phyloP scores from a whole-genome alignment of 2,329 filamentous ascomycete genomes.

The Alternaria ethzedia region DNA sequence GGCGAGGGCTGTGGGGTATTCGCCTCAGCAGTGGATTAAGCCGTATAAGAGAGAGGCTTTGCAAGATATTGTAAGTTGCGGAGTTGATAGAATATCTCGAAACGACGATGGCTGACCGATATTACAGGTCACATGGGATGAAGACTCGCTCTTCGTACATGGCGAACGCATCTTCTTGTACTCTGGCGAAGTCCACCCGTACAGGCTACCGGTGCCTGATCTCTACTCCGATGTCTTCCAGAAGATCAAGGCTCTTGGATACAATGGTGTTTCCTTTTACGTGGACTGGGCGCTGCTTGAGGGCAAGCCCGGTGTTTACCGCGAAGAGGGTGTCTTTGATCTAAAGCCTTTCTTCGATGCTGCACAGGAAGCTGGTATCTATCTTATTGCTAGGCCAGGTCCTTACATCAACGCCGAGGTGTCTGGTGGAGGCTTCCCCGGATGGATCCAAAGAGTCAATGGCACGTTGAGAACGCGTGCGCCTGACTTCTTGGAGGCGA shows the following conservation, averaged over 20 bases:
- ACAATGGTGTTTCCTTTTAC: constrained; percentile 81
- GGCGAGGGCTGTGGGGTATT: constrained; percentile 58
- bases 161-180: constrained; percentile 75
- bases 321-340: constrained; percentile 73
- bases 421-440: constrained; percentile 78
- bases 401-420: constrained; percentile 82
- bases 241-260: constrained; percentile 81
- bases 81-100: neutral
- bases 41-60: constrained; percentile 58
- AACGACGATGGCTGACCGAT: neutral
- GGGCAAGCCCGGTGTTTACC: constrained; percentile 72
- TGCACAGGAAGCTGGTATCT: constrained; percentile 74
- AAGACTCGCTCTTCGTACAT: constrained; percentile 71
- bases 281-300: constrained; percentile 80
- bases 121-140: constrained; percentile 70
- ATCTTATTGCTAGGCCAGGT: constrained; percentile 72
- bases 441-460: constrained; percentile 75
- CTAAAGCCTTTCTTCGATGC: constrained; percentile 79
- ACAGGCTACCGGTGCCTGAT: constrained; percentile 65
- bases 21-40: constrained; percentile 57
- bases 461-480: constrained; percentile 69
- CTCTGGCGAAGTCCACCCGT: constrained; percentile 77
- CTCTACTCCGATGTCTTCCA: constrained; percentile 78
- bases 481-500: constrained; percentile 68
- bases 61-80: constrained; percentile 61